Conservation (phyloP, 345 rosid species). For the Citrus maxima region DNA sequence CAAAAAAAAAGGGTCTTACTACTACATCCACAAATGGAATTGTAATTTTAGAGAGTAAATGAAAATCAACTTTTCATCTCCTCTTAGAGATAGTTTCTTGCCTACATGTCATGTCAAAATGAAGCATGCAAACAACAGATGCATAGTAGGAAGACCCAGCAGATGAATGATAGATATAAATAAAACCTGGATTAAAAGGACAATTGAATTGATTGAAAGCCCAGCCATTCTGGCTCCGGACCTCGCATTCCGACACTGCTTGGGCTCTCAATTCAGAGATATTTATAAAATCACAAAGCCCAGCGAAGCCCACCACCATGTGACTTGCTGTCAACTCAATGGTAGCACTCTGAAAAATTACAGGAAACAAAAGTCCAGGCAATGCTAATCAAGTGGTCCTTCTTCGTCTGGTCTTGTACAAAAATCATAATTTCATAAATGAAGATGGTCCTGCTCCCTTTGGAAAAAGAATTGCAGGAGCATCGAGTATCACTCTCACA, state of each 20-base stretch:
- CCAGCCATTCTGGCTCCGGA: background rate
- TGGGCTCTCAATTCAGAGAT: background rate
- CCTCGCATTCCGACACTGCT: background rate
- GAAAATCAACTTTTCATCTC: no score
- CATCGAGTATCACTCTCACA: background rate
- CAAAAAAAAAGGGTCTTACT: no score
- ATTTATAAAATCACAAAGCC: no score
- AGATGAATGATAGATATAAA: background rate
- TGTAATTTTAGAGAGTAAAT: no score
- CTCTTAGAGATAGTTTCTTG: no score
- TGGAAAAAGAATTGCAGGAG: background rate
- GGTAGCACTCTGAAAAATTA: no score
- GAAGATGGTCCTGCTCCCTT: background rate
- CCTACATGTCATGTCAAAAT: no score
- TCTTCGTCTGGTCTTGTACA: background rate
- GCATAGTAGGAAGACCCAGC: no score
- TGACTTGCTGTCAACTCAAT: background rate
- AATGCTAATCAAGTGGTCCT: background rate
- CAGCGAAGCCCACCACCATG: background rate
- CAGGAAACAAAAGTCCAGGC: background rate
- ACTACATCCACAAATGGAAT: no score
- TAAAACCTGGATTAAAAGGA: background rate
- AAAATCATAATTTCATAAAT: background rate
- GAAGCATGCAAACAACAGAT: no score
- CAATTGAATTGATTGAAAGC: background rate